Conservation (phyloP, 2,329 filamentous ascomycete species). For the Didymella segeticola region DNA sequence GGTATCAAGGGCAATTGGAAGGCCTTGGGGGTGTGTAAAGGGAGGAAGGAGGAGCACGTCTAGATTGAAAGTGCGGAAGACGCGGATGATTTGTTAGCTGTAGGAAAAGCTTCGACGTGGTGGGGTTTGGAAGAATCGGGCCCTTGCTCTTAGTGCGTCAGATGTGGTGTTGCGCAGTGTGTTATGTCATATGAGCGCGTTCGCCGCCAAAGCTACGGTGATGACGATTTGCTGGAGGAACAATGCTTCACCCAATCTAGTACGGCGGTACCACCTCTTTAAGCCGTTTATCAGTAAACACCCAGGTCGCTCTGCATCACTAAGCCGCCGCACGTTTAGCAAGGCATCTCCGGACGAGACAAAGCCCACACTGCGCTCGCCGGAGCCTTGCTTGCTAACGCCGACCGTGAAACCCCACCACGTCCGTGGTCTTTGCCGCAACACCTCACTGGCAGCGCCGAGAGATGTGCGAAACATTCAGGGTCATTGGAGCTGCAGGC, state of each 20-base stretch:
- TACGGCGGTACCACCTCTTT: slow-evolving; percentile 28
- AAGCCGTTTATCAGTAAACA: slow-evolving; percentile 26
- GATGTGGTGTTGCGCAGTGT: slow-evolving; percentile 31
- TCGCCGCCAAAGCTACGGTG: slow-evolving; percentile 28
- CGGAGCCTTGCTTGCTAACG: slow-evolving; percentile 41
- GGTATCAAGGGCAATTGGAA: slow-evolving; percentile 32
- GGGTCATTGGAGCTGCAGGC: not conserved
- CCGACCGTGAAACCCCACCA: slow-evolving; percentile 40
- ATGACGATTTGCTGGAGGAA: slow-evolving; percentile 27
- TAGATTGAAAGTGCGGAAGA: slow-evolving; percentile 30
- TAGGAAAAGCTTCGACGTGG: slow-evolving; percentile 43
- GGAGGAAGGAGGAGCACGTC: slow-evolving; percentile 15
- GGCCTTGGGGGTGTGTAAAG: slow-evolving; percentile 16
- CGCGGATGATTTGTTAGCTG: slow-evolving; percentile 37
- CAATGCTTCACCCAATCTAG: slow-evolving; percentile 23
- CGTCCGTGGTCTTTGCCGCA: slow-evolving; percentile 16
- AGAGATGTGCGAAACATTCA: slow-evolving; percentile 10
- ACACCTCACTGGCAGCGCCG: slow-evolving; percentile 20
- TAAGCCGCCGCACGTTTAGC: slow-evolving; percentile 41
- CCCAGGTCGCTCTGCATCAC: slow-evolving; percentile 40
- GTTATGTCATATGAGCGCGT: slow-evolving; percentile 28
- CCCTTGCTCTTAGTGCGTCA: slow-evolving; percentile 32
- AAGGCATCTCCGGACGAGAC: slow-evolving; percentile 44
- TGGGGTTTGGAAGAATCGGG: slow-evolving; percentile 40
- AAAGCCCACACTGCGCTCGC: slow-evolving; percentile 26